A percentile compares a stretch with the other conserved stretches of the same genome.
Evolutionary conservation across 2,329 filamentous ascomycete species (phyloP).

Genomic region (Simplicillium sp.): DNA sequence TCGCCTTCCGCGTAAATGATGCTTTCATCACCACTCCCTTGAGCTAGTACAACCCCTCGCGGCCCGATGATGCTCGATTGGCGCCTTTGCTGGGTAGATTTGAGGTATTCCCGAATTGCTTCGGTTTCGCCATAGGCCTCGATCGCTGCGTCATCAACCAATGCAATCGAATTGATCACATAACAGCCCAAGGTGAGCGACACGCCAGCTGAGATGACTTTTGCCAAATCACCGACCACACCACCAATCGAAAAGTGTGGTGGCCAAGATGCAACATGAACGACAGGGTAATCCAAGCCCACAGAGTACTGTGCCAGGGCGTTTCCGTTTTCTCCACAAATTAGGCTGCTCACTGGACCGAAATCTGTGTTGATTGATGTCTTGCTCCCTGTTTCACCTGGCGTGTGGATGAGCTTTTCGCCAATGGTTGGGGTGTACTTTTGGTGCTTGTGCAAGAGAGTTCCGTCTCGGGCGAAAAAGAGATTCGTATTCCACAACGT

Average conservation of each 20-base stretch:
- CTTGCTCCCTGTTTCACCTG: slow-evolving; percentile 8
- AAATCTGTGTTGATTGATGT: slow-evolving; percentile 5
- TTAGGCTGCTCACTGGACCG: slow-evolving; percentile 8
- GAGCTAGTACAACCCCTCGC: slow-evolving; percentile 1
- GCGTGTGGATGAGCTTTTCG: slow-evolving; percentile 8
- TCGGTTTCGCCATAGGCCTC: slow-evolving; percentile 5
- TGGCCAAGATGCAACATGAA: slow-evolving; percentile 10
- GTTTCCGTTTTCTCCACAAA: slow-evolving; percentile 11
- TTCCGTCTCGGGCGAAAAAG: slow-evolving; percentile 8
- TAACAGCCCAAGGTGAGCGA: slow-evolving; percentile 6
- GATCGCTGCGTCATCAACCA: slow-evolving; percentile 7
- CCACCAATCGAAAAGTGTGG: slow-evolving; percentile 4
- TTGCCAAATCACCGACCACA: neutral
- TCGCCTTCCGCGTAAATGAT: slow-evolving; percentile 9
- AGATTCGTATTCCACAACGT: slow-evolving; percentile 10
- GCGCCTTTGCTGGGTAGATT: slow-evolving; percentile 1
- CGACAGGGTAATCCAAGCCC: slow-evolving; percentile 8
- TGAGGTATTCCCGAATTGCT: slow-evolving; percentile 1
- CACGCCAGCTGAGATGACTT: slow-evolving; percentile 2
- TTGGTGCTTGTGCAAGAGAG: slow-evolving; percentile 10
- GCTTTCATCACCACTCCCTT: slow-evolving; percentile 3
- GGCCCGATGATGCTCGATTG: slow-evolving; percentile 6
- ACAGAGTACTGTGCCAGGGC: slow-evolving; percentile 7
- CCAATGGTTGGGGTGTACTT: slow-evolving; percentile 10
- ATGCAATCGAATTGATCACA: slow-evolving; percentile 8